A percentile compares a stretch with the other conserved stretches of the same genome.
phyloP scores from a whole-genome alignment of 2,329 filamentous ascomycete genomes.

The Botrytis galanthina region DNA sequence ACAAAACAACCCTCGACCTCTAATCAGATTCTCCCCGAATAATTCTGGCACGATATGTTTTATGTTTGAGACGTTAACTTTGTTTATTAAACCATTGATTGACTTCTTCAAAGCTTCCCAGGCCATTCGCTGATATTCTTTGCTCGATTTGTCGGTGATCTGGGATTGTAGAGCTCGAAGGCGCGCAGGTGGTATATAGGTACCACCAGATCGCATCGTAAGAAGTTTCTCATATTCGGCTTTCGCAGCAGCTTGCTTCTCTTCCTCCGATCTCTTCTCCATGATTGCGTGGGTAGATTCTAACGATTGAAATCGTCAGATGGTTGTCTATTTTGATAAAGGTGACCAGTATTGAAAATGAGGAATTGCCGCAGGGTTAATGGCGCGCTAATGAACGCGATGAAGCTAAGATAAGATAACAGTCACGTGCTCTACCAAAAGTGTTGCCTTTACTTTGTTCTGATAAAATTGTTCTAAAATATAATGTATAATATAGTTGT shows the following conservation, averaged over 20 bases:
- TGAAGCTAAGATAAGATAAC: not conserved
- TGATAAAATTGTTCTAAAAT: not conserved
- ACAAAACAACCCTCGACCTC: slow-evolving; percentile 89
- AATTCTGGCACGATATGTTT: slow-evolving; percentile 95
- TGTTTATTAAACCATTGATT: slow-evolving; percentile 98
- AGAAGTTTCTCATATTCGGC: slow-evolving; percentile 91
- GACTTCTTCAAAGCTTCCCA: slow-evolving; percentile 99
- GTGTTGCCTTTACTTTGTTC: not conserved
- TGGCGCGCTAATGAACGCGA: not conserved
- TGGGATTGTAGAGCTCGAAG: slow-evolving; percentile 90
- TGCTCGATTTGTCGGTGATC: slow-evolving; percentile 93
- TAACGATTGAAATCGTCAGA: not conserved
- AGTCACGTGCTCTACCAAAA: not conserved
- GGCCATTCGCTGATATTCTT: slow-evolving; percentile 98
- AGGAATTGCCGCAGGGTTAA: not conserved
- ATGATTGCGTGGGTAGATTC: not conserved
- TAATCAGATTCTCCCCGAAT: slow-evolving; percentile 89
- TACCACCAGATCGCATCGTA: slow-evolving; percentile 90
- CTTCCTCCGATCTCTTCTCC: slow-evolving; percentile 61
- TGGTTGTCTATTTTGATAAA: not conserved
- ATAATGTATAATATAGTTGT: not conserved
- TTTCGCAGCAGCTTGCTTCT: slow-evolving; percentile 84
- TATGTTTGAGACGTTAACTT: slow-evolving; percentile 97
- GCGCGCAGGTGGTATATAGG: slow-evolving; percentile 91
- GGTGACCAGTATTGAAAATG: not conserved